Evolutionary conservation across 179 eudicot species (phyloP).

Genomic region (Beta corolliflora): DNA sequence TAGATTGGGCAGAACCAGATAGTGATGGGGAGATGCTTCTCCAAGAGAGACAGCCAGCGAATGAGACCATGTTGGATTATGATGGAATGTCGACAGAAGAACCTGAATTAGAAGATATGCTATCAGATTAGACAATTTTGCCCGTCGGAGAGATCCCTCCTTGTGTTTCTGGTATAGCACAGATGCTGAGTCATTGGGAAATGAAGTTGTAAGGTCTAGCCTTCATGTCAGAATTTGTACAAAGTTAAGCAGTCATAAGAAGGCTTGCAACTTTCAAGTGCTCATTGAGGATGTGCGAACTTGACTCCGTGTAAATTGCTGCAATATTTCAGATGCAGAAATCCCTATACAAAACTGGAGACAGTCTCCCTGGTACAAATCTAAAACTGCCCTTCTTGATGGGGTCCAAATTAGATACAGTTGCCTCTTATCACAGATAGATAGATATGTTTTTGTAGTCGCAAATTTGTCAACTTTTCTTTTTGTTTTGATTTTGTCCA

Average conservation of each 20-base stretch:
- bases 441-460: neutral
- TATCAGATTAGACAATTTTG: conserved; percentile 59
- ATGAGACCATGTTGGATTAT: conserved; percentile 61
- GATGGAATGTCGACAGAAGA: conserved; percentile 54
- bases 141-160: neutral
- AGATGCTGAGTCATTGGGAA: no score
- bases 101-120: conserved; percentile 86
- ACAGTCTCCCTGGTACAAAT: neutral
- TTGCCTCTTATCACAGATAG: conserved; percentile 6
- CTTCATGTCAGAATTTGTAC: conserved; percentile 28
- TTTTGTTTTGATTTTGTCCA: neutral
- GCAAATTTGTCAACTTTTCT: neutral
- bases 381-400: neutral
- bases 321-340: neutral
- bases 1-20: conserved; percentile 68
- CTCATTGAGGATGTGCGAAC: neutral
- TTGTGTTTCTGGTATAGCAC: neutral
- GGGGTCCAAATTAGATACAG: conserved; percentile 3
- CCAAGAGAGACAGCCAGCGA: conserved; percentile 37
- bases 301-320: neutral
- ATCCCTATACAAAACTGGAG: neutral
- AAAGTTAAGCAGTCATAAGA: conserved; percentile 25
- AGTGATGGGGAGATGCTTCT: conserved; percentile 54
- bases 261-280: conserved; percentile 6
- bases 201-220: conserved; percentile 16